Base-by-base conservation (phyloP, 2,329 filamentous ascomycete genomes). In the Helotiales sp. region DNA sequence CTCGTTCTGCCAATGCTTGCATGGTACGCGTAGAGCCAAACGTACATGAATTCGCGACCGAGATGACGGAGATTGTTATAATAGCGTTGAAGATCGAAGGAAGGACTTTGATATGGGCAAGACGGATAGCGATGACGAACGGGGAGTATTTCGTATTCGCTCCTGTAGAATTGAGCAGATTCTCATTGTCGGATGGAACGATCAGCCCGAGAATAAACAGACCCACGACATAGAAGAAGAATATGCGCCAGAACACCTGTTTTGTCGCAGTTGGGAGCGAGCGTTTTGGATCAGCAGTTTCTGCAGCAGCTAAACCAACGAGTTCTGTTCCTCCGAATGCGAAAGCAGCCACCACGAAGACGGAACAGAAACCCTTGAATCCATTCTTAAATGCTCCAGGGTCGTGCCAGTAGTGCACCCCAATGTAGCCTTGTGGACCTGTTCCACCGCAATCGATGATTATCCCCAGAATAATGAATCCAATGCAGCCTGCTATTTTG, bases 311-410 rank as follows among this genome's bases (percentile, higher is more conserved):
- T 44, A 86, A 73, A 68, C 83, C 84, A 42, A 85, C 81, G 34
- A 87, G 73, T 70, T 87, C 84, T 24, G 83, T 86, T 63, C 84
- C 84, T 44, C 80, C 78, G 70, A 85, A 87, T 48, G 83, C 77
- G 64, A 87, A 87, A 2, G 83, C 81, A 17, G 83, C 83, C 27
- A 83, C 86, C 56, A 86, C 82, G 66, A 87, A 86, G 44, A 86
- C 82, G 58, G 78, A 77, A 70, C 83, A 86, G 66, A 87, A 80
- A 38, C 84, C 84, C 71, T 84, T 81, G 76, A 87, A 87, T 5
- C 84, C 84, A 67, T 86, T 77, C 50, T 68, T 63, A 69, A 81
- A 80, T 0, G 82, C 81, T 5, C 81, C 81, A 0, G 81, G 81
- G 31, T 82, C 73, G 60, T 79, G 73, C 83, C 83, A 86, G 73